Evolutionary conservation across 2,329 filamentous ascomycete species (phyloP).

Genomic region (Elsinoe necatrix): DNA sequence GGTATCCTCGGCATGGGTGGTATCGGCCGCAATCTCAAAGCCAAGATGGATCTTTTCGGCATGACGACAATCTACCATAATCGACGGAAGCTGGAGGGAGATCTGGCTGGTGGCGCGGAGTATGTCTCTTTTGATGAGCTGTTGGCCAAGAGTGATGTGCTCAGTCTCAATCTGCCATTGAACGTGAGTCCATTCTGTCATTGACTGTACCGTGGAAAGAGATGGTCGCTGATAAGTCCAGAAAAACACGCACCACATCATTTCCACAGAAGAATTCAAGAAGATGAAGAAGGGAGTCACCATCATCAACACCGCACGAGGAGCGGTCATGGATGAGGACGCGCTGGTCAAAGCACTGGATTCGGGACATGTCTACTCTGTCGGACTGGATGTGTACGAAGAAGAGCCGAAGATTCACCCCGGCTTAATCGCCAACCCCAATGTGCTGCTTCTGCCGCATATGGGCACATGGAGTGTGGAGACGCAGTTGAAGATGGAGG

Average conservation of each 20-base stretch:
- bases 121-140: slow-evolving; percentile 69
- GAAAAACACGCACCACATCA: slow-evolving; percentile 64
- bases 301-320: slow-evolving; percentile 74
- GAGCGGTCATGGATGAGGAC: slow-evolving; percentile 72
- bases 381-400: slow-evolving; percentile 75
- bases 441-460: slow-evolving; percentile 69
- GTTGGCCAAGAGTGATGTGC: slow-evolving; percentile 60
- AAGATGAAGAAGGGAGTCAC: slow-evolving; percentile 72
- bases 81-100: slow-evolving; percentile 50
- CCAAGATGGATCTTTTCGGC: slow-evolving; percentile 65
- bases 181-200: slow-evolving; percentile 52
- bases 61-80: slow-evolving; percentile 73
- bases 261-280: slow-evolving; percentile 60
- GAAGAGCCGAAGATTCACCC: slow-evolving; percentile 70
- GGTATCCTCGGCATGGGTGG: slow-evolving; percentile 83
- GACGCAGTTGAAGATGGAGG: slow-evolving; percentile 58
- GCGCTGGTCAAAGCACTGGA: slow-evolving; percentile 68
- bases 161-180: slow-evolving; percentile 72
- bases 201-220: not conserved
- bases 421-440: slow-evolving; percentile 59
- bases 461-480: slow-evolving; percentile 78
- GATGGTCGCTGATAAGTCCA: slow-evolving; percentile 21
- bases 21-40: slow-evolving; percentile 69
- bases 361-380: slow-evolving; percentile 59
- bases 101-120: slow-evolving; percentile 49